Evolutionary conservation across 2,329 filamentous ascomycete species (phyloP).

Genomic region (Davidsoniella eucalypti): DNA sequence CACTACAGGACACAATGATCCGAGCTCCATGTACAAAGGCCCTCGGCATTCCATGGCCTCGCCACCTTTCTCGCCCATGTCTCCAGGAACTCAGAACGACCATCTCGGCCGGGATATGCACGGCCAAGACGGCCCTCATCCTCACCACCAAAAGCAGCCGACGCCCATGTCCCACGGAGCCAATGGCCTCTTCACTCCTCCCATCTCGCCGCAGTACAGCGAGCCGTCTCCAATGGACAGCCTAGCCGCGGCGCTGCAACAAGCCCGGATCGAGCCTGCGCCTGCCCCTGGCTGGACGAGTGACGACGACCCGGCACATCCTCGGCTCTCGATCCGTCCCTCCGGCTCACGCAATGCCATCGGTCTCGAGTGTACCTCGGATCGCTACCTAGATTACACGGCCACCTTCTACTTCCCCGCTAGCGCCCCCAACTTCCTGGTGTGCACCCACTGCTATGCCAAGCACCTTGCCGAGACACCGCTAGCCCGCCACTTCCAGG

Average conservation of each 20-base stretch:
- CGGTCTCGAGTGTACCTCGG: constrained; percentile 3
- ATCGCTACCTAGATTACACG: constrained; percentile 16
- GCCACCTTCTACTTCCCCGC: constrained; percentile 20
- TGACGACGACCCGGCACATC: neutral
- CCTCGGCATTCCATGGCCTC: too few species aligned
- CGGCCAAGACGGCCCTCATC: too few species aligned
- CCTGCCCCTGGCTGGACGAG: neutral
- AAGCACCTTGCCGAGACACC: constrained; percentile 21
- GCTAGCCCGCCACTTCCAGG: constrained; percentile 19
- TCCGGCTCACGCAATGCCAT: constrained; percentile 1
- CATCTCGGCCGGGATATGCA: too few species aligned
- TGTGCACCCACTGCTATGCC: constrained; percentile 27
- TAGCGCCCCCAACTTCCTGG: constrained; percentile 18
- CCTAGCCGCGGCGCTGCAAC: neutral
- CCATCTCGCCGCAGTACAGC: neutral
- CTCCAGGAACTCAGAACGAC: too few species aligned
- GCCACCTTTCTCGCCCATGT: too few species aligned
- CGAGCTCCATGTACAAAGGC: too few species aligned
- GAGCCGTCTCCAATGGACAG: neutral
- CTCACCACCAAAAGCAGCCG: neutral
- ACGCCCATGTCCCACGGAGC: neutral
- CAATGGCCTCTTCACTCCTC: neutral
- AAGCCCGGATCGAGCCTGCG: neutral
- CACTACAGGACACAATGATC: too few species aligned
- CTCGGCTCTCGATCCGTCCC: neutral